Evolutionary conservation across 2,329 filamentous ascomycete genomes (phyloP).

Genomic region (Cordyceps cicadae): DNA sequence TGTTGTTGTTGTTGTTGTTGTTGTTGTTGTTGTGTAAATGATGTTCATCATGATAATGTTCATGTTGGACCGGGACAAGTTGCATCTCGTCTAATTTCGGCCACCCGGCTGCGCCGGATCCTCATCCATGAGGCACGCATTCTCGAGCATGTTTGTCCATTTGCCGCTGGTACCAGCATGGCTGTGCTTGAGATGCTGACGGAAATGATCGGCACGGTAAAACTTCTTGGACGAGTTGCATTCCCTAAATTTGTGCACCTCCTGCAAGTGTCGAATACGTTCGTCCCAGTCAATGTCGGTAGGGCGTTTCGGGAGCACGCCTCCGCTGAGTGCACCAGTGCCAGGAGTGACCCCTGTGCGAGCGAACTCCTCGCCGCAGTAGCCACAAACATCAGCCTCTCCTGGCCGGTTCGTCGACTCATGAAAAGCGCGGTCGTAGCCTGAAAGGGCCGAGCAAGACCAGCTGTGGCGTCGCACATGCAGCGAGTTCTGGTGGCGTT

Average conservation of each 20-base stretch:
- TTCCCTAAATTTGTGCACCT: conserved; percentile 92
- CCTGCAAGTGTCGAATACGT: conserved; percentile 77
- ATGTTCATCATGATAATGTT: neutral
- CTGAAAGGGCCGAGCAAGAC: conserved; percentile 83
- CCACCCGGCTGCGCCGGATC: conserved; percentile 40
- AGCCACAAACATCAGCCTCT: conserved; percentile 77
- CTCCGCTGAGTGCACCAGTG: conserved; percentile 24
- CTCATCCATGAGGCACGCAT: conserved; percentile 88
- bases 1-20: neutral
- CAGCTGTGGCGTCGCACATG: conserved; percentile 90
- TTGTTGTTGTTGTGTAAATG: neutral
- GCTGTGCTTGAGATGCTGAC: conserved; percentile 95
- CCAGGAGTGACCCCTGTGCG: conserved; percentile 38
- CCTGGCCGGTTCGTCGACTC: conserved; percentile 60
- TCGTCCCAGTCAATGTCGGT: conserved; percentile 85
- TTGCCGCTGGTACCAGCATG: conserved; percentile 94
- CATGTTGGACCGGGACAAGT: neutral
- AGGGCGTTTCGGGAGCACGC: conserved; percentile 34
- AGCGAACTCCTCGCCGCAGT: conserved; percentile 85
- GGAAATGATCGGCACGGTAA: conserved; percentile 93
- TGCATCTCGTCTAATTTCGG: neutral
- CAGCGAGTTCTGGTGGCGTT: conserved; percentile 90
- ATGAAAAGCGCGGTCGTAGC: conserved; percentile 78
- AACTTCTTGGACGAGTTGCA: conserved; percentile 99
- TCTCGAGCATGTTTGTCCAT: conserved; percentile 98